A percentile compares a stretch with the other conserved stretches of the same genome.
phyloP scores from a whole-genome alignment of 805 yeast genomes.

The Kluyveromyces dobzhanskii region DNA sequence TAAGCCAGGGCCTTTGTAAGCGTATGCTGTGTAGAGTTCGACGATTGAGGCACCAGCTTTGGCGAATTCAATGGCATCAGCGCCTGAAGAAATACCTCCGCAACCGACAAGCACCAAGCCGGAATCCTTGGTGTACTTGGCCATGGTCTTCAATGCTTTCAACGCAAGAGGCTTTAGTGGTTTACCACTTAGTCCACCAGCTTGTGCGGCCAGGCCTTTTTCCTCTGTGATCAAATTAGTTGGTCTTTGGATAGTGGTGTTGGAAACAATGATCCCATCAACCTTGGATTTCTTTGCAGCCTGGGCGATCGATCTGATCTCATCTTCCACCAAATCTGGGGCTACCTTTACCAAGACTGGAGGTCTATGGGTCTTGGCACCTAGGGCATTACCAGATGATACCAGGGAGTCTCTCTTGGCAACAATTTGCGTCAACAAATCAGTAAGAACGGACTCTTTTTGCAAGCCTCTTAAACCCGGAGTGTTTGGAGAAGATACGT shows the following conservation, averaged over 20 bases:
- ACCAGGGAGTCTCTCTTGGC: constrained; percentile 53
- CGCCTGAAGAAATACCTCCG: constrained; percentile 85
- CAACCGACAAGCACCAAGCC: constrained; percentile 79
- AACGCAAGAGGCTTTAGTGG: constrained; percentile 79
- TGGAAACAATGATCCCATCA: constrained; percentile 88
- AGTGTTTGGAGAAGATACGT: constrained; percentile 92
- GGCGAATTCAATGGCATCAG: constrained; percentile 86
- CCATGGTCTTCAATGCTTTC: constrained; percentile 58
- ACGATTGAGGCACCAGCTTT: constrained; percentile 90
- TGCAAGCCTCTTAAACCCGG: constrained; percentile 90
- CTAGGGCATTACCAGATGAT: constrained; percentile 29
- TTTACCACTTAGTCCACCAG: constrained; percentile 89
- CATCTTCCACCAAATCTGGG: constrained; percentile 80
- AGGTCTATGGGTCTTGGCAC: constrained; percentile 37
- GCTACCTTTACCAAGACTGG: constrained; percentile 89
- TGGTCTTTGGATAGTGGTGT: constrained; percentile 87
- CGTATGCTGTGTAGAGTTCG: constrained; percentile 82
- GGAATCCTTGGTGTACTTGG: constrained; percentile 68
- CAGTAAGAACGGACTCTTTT: constrained; percentile 61
- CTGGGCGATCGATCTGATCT: constrained; percentile 72
- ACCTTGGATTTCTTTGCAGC: constrained; percentile 69
- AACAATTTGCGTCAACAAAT: constrained; percentile 59
- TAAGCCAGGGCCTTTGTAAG: constrained; percentile 87
- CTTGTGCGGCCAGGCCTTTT: constrained; percentile 39
- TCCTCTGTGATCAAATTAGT: constrained; percentile 42